Evolutionary conservation across 2,329 filamentous ascomycete genomes (phyloP), one percentile per base, ranked within the genome.

Genomic region (Pseudogymnoascus sp.): DNA sequence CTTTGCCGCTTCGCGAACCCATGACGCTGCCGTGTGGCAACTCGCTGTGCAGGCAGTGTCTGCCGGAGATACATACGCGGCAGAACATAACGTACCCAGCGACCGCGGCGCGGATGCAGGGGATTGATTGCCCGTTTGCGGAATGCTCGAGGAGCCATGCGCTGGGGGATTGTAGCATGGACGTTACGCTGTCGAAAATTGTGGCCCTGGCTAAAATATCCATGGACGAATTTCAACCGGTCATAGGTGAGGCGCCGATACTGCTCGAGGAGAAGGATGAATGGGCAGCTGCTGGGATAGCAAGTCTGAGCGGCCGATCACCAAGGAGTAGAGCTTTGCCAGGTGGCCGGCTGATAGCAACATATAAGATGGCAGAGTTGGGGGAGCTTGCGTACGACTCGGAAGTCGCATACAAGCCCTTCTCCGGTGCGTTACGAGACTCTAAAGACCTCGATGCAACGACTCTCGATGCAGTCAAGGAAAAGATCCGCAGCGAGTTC

Each of bases 1-100:
- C 87, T 3, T 78, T 78, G 44, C 87, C 88, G 1, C 78, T 94
- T 31, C 79, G 76, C 51, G 79, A 84, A 7, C 90, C 92, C 4
- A 80, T 91, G 62, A 89, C 89, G 0, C 77, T 96, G 4, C 91
- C 92, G 4, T 97, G 92, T 72, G 91, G 92, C 29, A 84, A 88
- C 70, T 87, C 87, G 9, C 74, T 96, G 9, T 97, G 92, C 76
- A 85, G 82, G 69, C 73, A 74, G 59, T 97, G 92, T 74, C 75
- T 96, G 1, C 92, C 92, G 1, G 75, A 83, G 55, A 76, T 85
- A 2, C 83, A 87, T 68, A 73, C 80, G 13, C 83, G 91, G 48
- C 78, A 78, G 58, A 85, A 90, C 65, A 89, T 96, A 63, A 88
- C 90, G 1, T 96, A 93, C 61, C 91, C 91, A 0, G 85, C 84